Percentiles rank a stretch among this genome's conserved stretches.
Evolutionary conservation across 1,139 yeast species (phyloP).

Genomic region (Yamadazyma songkhlaensis): DNA sequence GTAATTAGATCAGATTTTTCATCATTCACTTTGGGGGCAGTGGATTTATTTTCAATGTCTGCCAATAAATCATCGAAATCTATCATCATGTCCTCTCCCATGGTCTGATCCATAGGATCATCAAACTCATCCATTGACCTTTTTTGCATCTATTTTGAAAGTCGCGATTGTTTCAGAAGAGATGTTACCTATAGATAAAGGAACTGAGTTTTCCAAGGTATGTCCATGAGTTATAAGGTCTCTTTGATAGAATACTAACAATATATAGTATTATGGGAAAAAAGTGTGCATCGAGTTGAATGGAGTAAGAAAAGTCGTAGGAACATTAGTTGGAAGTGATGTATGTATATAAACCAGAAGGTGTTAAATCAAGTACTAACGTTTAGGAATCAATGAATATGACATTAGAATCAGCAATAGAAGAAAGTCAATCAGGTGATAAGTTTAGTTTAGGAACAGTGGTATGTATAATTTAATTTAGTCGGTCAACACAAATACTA

Average conservation of each 20-base stretch:
- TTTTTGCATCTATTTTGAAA: not conserved
- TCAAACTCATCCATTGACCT: not conserved
- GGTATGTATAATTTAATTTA: slow-evolving; percentile 25
- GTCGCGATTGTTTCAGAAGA: slow-evolving; percentile 1
- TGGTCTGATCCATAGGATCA: not conserved
- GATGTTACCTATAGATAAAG: slow-evolving; percentile 5
- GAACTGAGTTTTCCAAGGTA: slow-evolving; percentile 20
- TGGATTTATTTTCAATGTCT: not conserved
- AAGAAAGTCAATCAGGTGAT: slow-evolving; percentile 51
- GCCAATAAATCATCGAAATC: slow-evolving; percentile 1
- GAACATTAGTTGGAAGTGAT: slow-evolving; percentile 77
- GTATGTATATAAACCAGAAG: slow-evolving; percentile 29
- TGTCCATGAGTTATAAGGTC: slow-evolving; percentile 21
- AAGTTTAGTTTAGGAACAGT: slow-evolving; percentile 54
- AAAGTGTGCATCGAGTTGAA: slow-evolving; percentile 67
- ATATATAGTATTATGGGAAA: slow-evolving; percentile 67
- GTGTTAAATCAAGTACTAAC: slow-evolving; percentile 16
- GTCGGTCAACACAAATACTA: slow-evolving; percentile 17
- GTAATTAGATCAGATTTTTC: not conserved
- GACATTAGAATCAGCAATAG: slow-evolving; percentile 72
- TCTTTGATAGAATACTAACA: slow-evolving; percentile 21
- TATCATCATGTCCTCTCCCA: not conserved
- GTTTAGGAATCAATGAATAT: slow-evolving; percentile 60
- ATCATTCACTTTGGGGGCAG: not conserved
- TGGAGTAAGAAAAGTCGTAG: slow-evolving; percentile 70